Conservation (phyloP, 2,329 filamentous ascomycete genomes). For the Epichloe baconii region DNA sequence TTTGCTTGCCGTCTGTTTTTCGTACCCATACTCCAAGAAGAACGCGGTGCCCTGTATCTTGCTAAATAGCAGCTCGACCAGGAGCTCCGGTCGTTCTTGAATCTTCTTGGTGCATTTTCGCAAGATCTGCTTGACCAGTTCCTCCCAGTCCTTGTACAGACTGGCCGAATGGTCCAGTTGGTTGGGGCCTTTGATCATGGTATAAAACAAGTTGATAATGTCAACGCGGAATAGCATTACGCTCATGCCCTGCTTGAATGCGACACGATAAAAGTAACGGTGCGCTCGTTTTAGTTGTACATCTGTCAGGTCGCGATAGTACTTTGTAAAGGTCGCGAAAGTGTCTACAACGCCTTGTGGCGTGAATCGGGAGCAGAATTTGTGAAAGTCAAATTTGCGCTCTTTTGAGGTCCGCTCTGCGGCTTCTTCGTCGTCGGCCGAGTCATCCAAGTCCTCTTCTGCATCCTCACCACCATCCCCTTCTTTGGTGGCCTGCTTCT, state of each 20-base stretch:
- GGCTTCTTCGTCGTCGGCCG: constrained; percentile 56
- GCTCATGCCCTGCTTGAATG: constrained; percentile 87
- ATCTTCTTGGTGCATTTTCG: constrained; percentile 73
- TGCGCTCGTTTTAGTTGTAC: constrained; percentile 83
- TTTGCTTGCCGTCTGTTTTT: constrained; percentile 61
- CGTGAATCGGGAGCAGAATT: constrained; percentile 69
- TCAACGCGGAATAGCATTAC: constrained; percentile 84
- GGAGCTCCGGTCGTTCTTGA: constrained; percentile 68
- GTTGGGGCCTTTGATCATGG: constrained; percentile 81
- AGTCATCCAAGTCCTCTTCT: constrained; percentile 52
- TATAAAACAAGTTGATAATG: constrained; percentile 76
- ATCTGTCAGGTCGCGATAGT: constrained; percentile 66
- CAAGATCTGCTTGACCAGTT: constrained; percentile 73
- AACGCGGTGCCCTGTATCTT: constrained; percentile 74
- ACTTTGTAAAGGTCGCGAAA: constrained; percentile 67
- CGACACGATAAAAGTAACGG: constrained; percentile 84
- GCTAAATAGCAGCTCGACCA: constrained; percentile 89
- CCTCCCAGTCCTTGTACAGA: constrained; percentile 83
- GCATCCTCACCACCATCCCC: constrained; percentile 28
- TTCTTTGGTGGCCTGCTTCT: constrained; percentile 48
- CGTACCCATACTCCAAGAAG: constrained; percentile 83
- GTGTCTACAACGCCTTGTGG: constrained; percentile 80
- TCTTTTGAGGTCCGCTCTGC: constrained; percentile 64
- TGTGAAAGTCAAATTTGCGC: constrained; percentile 85
- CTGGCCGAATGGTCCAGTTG: constrained; percentile 53